Evolutionary conservation across 257 asterid species (phyloP).

Genomic region (Fraxinus quadrangulata): DNA sequence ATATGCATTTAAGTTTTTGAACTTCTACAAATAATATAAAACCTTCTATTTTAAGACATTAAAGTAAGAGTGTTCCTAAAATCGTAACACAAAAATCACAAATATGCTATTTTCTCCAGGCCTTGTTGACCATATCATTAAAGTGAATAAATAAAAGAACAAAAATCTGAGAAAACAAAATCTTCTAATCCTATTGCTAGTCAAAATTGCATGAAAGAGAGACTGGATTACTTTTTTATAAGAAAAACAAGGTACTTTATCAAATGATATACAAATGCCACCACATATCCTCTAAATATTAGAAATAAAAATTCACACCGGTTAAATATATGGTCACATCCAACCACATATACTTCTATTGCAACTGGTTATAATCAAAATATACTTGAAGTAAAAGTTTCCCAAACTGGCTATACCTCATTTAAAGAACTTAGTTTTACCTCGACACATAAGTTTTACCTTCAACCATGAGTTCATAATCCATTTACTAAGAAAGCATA

Average conservation of each 20-base stretch:
- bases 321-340: neutral
- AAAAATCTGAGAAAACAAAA: neutral
- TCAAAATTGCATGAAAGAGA: too few relatives aligned
- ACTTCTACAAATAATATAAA: neutral
- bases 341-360: neutral
- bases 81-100: too few relatives aligned
- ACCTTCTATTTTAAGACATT: neutral
- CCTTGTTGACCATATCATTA: neutral
- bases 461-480: neutral
- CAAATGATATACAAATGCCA: neutral
- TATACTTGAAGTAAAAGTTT: neutral
- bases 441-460: neutral
- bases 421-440: neutral
- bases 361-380: too few relatives aligned
- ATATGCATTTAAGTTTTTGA: neutral
- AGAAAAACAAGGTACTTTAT: neutral
- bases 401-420: neutral
- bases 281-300: neutral
- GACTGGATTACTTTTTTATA: neutral
- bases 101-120: too few relatives aligned
- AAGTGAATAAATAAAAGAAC: neutral
- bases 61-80: too few relatives aligned
- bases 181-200: neutral
- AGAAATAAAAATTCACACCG: neutral
- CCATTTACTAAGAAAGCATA: neutral